A percentile compares a stretch with the other conserved stretches of the same genome.
Conservation (phyloP, 2,329 filamentous ascomycete species). For the Exophiala spinifera region DNA sequence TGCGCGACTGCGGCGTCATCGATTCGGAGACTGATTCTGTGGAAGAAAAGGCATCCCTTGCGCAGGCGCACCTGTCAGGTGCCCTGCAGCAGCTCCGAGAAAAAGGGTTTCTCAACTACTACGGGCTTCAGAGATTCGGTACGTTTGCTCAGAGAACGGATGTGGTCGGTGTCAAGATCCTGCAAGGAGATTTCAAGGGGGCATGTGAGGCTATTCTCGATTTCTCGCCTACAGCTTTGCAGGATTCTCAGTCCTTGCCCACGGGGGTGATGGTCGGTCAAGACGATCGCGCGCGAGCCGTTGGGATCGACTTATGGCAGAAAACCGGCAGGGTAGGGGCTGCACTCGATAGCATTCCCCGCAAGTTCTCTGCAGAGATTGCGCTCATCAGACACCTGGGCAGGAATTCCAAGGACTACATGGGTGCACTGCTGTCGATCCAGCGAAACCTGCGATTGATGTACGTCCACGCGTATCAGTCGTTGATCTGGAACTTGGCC, state of each 20-base stretch:
- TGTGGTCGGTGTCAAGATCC: conserved; percentile 75
- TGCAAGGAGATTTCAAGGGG: conserved; percentile 75
- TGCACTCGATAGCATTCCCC: conserved; percentile 68
- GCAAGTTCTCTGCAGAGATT: conserved; percentile 76
- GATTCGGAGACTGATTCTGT: conserved; percentile 38
- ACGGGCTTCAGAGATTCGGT: conserved; percentile 93
- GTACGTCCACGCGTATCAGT: conserved; percentile 97
- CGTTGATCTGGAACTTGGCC: conserved; percentile 85
- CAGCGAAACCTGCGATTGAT: conserved; percentile 80
- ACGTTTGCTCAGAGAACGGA: conserved; percentile 85
- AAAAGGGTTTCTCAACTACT: conserved; percentile 94
- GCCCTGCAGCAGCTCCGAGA: conserved; percentile 65
- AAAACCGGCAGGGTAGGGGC: conserved; percentile 56
- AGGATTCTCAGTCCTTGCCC: conserved; percentile 48
- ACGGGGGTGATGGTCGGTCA: conserved; percentile 28
- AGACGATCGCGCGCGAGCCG: conserved; percentile 76
- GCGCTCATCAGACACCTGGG: conserved; percentile 74
- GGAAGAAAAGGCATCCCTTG: conserved; percentile 38
- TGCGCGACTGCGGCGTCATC: conserved; percentile 70
- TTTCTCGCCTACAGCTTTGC: conserved; percentile 64
- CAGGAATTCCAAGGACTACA: conserved; percentile 61
- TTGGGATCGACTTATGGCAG: conserved; percentile 72
- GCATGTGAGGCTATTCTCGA: conserved; percentile 75
- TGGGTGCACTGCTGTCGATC: conserved; percentile 76
- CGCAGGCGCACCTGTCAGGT: conserved; percentile 52